Conservation (phyloP, 2,329 filamentous ascomycete species). For the Arthroderma sp. region DNA sequence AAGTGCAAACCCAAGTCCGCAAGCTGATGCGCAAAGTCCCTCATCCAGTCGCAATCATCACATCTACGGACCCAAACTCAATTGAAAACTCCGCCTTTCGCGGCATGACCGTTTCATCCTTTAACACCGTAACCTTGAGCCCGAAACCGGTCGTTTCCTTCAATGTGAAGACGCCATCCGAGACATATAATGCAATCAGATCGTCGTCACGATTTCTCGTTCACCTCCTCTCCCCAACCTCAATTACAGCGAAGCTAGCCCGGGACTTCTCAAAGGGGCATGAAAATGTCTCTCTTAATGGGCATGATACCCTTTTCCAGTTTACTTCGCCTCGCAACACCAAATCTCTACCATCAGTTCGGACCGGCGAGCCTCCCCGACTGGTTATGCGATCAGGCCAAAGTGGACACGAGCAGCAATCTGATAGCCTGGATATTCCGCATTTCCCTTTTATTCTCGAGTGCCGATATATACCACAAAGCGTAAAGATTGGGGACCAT, state of each 20-base stretch:
- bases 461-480: conserved; percentile 24
- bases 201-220: conserved; percentile 35
- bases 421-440: neutral
- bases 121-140: conserved; percentile 44
- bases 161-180: conserved; percentile 45
- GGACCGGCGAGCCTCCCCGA: conserved; percentile 10
- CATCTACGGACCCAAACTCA: conserved; percentile 27
- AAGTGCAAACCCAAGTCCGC: conserved; percentile 21
- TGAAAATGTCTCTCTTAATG: conserved; percentile 19
- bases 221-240: conserved; percentile 34
- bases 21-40: conserved; percentile 42
- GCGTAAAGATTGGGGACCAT: conserved; percentile 27
- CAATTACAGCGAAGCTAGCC: conserved; percentile 23
- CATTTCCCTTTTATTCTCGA: conserved; percentile 30
- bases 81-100: conserved; percentile 22
- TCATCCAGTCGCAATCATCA: conserved; percentile 45
- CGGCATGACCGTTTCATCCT: conserved; percentile 48
- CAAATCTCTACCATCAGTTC: conserved; percentile 2
- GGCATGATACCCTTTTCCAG: conserved; percentile 5
- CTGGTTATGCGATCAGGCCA: conserved; percentile 3
- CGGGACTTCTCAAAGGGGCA: conserved; percentile 29
- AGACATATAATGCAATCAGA: conserved; percentile 41
- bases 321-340: conserved; percentile 6
- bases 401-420: conserved; percentile 10
- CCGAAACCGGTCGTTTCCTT: conserved; percentile 47